Evolutionary conservation across 306 rosid genomes (phyloP).

Genomic region (Cucurbita ficifolia): DNA sequence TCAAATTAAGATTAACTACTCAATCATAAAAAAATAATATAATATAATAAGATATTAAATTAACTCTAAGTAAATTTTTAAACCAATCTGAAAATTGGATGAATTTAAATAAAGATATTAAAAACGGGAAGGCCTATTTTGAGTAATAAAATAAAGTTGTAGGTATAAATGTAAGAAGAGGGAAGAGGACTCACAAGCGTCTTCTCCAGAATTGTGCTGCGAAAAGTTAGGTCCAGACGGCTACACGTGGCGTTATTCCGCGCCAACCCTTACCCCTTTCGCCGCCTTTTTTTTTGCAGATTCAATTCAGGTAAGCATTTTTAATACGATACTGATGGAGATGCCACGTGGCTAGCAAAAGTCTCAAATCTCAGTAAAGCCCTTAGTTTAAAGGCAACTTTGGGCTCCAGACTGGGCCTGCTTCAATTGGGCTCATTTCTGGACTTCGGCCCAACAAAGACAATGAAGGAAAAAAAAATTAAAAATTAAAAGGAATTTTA

Average conservation of each 20-base stretch:
- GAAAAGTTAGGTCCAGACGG: neutral
- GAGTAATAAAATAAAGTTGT: neutral
- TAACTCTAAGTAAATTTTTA: too few relatives aligned
- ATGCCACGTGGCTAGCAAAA: neutral
- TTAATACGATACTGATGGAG: neutral
- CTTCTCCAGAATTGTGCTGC: neutral
- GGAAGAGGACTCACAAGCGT: neutral
- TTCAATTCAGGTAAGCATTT: neutral
- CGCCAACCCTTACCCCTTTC: neutral
- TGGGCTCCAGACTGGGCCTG: neutral
- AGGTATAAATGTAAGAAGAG: neutral
- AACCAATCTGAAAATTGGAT: too few relatives aligned
- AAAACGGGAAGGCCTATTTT: neutral
- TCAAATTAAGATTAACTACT: too few relatives aligned
- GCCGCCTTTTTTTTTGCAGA: neutral
- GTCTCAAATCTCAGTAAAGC: neutral
- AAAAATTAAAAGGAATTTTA: too few relatives aligned
- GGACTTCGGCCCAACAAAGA: too few relatives aligned
- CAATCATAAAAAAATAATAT: too few relatives aligned
- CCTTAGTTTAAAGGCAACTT: neutral
- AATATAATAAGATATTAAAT: too few relatives aligned
- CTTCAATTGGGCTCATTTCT: neutral
- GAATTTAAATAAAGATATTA: too few relatives aligned
- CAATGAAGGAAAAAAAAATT: too few relatives aligned
- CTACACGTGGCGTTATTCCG: neutral